A percentile compares a stretch with the other conserved stretches of the same genome.
Conservation (phyloP, 306 rosid species). For the Cucurbita ficifolia region DNA sequence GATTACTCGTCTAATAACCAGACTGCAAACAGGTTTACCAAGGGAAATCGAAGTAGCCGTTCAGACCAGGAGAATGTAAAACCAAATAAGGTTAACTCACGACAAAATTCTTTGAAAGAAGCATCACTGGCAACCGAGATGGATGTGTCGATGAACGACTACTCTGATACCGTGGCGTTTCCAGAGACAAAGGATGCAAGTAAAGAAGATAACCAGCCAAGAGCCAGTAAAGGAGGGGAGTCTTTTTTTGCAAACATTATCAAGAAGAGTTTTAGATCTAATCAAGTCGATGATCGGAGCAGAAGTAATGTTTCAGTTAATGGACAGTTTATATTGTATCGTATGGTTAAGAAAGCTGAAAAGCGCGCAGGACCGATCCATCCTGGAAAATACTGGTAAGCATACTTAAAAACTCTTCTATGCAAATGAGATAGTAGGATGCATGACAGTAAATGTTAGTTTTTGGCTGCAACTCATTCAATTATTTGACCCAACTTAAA, state of each 20-base stretch:
- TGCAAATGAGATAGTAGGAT: background rate
- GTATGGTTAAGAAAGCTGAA: slow-evolving; percentile 72
- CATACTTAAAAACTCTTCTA: background rate
- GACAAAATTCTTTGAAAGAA: slow-evolving; percentile 74
- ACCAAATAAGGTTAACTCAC: slow-evolving; percentile 36
- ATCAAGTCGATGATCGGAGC: slow-evolving; percentile 33
- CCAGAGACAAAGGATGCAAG: slow-evolving; percentile 62
- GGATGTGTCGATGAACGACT: slow-evolving; percentile 70
- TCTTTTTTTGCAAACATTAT: slow-evolving; percentile 64
- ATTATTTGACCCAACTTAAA: background rate
- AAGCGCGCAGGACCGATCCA: slow-evolving; percentile 79
- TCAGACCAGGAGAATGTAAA: slow-evolving; percentile 66
- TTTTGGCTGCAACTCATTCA: background rate
- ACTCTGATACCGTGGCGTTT: slow-evolving; percentile 46
- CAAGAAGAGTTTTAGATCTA: slow-evolving; percentile 64
- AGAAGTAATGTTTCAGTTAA: slow-evolving; percentile 48
- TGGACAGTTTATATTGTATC: slow-evolving; percentile 53
- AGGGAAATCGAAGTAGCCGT: slow-evolving; percentile 64
- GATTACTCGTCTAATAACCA: slow-evolving; percentile 42
- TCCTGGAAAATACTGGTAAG: slow-evolving; percentile 89
- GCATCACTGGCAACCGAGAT: slow-evolving; percentile 68
- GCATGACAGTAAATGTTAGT: background rate
- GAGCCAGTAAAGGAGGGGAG: slow-evolving; percentile 52
- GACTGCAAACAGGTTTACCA: slow-evolving; percentile 40
- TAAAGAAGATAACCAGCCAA: slow-evolving; percentile 48